Evolutionary conservation across 2,329 filamentous ascomycete species (phyloP), one percentile per base, ranked within the genome.

Genomic region (Cercospora brassicicola): DNA sequence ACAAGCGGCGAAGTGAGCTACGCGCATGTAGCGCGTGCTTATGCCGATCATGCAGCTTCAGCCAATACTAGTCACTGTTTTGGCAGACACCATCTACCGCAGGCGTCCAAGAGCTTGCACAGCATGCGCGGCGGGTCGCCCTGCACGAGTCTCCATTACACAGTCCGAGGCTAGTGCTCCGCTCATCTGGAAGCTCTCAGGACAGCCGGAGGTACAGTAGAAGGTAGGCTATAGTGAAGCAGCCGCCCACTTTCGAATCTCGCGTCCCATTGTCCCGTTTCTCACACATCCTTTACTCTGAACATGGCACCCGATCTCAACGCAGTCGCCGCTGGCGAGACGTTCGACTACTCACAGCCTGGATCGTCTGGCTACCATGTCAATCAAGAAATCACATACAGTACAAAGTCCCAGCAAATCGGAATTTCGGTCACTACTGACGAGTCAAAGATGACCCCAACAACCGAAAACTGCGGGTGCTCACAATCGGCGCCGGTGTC

Each of bases 401-500:
- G 68, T 70, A 51, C n/a, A 23, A 15, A 15, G 4, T 28, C 20
- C 6, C 11, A 15, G 13, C 18, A 55, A 15, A 56, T n/a, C 5
- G 8, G 3, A 7, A 7, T 28, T 15, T 26, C 18, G 10, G n/a
- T 4, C 4, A 28, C 26, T 4, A 39, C 48, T 64, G 56, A 42
- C 7, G 9, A 15, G 2, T 6, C 28, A 20, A 23, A 70, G 68
- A 81, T 72, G 79, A 81, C 66, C 80, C 80, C 3, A 74, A 76
- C 15, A 80, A 80, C 55, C 79, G 82, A 10, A 83, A 81, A 69
- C 66, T 85, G 26, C 82, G 79, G 51, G 80, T 84, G 2, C 68
- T 85, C 45, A 84, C 81, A 8, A 83, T 85, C 64, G 83, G 83
- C 31, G 83, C 80, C 3, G 83, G 83, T 5, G 77, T 84, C 1